Percentiles rank a stretch among this genome's conserved stretches.
phyloP scores from a whole-genome alignment of 164 flowering plant genomes.

The Tinospora cordifolia region DNA sequence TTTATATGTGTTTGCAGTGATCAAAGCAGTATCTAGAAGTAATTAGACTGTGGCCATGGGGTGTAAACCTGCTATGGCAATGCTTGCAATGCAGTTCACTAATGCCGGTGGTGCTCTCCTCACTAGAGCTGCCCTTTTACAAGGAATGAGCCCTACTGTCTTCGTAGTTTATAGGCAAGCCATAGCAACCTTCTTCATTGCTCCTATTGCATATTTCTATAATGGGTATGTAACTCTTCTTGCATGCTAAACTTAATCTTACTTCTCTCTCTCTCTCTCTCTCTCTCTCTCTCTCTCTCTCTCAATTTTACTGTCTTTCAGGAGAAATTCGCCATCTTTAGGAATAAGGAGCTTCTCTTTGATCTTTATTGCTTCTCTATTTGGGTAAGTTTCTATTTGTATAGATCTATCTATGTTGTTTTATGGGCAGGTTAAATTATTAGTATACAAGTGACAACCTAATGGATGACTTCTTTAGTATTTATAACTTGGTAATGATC shows the following conservation, averaged over 20 bases:
- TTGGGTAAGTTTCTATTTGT: conserved; percentile 34
- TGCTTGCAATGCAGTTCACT: conserved; percentile 37
- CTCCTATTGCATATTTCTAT: conserved; percentile 45
- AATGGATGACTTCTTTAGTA: not conserved
- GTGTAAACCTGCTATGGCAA: conserved; percentile 37
- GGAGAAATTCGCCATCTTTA: conserved; percentile 24
- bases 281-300: conserved; percentile 16
- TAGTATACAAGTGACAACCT: not conserved
- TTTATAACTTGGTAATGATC: not conserved
- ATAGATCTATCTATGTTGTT: no score
- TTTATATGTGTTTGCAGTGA: no score
- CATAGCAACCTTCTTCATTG: conserved; percentile 45
- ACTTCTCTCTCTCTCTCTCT: conserved; percentile 7
- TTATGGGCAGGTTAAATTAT: not conserved
- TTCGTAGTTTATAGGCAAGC: conserved; percentile 67
- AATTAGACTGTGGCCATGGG: no score
- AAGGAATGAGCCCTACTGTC: conserved; percentile 60
- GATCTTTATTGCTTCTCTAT: conserved; percentile 42
- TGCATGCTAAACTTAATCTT: not conserved
- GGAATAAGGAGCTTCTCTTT: conserved; percentile 42
- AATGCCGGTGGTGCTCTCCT: conserved; percentile 42
- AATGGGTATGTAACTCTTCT: conserved; percentile 10
- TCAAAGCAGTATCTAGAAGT: no score
- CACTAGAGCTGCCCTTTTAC: conserved; percentile 44
- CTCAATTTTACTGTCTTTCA: not conserved